A percentile compares a stretch with the other conserved stretches of the same genome.
phyloP scores from a whole-genome alignment of 768 basidiomycete species.

The Omphalotus guepiniiformis region DNA sequence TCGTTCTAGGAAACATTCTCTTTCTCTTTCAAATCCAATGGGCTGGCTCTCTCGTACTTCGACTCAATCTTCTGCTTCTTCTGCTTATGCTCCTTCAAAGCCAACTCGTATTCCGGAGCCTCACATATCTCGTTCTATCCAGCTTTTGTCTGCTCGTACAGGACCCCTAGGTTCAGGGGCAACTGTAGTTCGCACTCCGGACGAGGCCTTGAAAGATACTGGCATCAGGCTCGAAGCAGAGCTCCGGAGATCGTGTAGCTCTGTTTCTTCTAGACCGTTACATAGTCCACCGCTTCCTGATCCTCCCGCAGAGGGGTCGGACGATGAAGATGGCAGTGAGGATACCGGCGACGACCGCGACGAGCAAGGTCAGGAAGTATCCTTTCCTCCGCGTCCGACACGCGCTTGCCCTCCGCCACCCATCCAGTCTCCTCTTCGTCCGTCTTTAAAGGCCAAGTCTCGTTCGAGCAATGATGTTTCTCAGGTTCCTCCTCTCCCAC shows the following conservation, averaged over 20 bases:
- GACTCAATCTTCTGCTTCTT: slow-evolving; percentile 24
- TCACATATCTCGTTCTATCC: slow-evolving; percentile 38
- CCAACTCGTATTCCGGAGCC: slow-evolving; percentile 35
- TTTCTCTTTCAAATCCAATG: slow-evolving; percentile 44
- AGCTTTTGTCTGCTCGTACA: slow-evolving; percentile 29
- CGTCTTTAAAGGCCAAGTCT: slow-evolving; percentile 35
- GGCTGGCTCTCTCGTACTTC: slow-evolving; percentile 46
- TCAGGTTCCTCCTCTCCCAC: slow-evolving; percentile 47
- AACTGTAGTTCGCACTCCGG: slow-evolving; percentile 72
- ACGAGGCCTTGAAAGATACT: slow-evolving; percentile 63
- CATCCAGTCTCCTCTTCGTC: slow-evolving; percentile 23
- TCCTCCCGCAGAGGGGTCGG: slow-evolving; percentile 29
- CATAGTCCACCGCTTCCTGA: slow-evolving; percentile 56
- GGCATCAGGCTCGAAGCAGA: slow-evolving; percentile 30
- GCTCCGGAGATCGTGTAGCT: slow-evolving; percentile 1
- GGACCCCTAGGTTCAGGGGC: slow-evolving; percentile 68
- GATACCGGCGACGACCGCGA: background rate
- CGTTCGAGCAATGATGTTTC: slow-evolving; percentile 34
- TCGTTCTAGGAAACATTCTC: slow-evolving; percentile 25
- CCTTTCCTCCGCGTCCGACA: background rate
- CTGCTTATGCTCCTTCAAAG: slow-evolving; percentile 30
- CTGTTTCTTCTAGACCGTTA: background rate
- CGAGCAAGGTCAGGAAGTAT: background rate
- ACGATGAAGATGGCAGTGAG: slow-evolving; percentile 17
- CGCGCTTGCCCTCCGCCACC: slow-evolving; percentile 18